Conservation (phyloP, 2,329 filamentous ascomycete species). For the Huntiella omanensis region DNA sequence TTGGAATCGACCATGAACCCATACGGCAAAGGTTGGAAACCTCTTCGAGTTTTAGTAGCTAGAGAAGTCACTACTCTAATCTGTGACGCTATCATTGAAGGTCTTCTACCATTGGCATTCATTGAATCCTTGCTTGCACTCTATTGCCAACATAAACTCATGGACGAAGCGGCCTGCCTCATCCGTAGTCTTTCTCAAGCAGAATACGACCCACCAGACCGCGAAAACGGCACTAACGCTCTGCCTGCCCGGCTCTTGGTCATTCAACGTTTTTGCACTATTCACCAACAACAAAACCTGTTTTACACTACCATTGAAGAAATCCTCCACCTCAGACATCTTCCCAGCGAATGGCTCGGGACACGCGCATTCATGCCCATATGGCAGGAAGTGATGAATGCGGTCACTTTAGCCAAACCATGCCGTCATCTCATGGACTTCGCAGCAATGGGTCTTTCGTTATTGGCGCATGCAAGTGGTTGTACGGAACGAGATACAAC, state of each 20-base stretch:
- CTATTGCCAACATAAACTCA: slow-evolving; percentile 15
- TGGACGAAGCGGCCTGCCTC: slow-evolving; percentile 15
- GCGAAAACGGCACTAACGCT: slow-evolving; percentile 1
- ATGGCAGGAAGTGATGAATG: slow-evolving; percentile 9
- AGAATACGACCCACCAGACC: slow-evolving; percentile 4
- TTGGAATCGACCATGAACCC: slow-evolving; percentile 18
- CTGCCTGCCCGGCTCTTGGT: background rate
- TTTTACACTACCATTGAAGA: slow-evolving; percentile 9
- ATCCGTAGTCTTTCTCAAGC: slow-evolving; percentile 1
- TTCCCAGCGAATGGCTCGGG: slow-evolving; percentile 11
- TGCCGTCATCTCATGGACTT: slow-evolving; percentile 11
- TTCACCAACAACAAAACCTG: slow-evolving; percentile 5
- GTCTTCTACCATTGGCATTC: slow-evolving; percentile 14
- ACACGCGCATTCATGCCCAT: slow-evolving; percentile 9
- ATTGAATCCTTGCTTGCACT: slow-evolving; percentile 16
- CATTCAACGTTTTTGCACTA: slow-evolving; percentile 9
- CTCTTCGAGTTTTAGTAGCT: slow-evolving; percentile 18
- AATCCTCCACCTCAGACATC: slow-evolving; percentile 5
- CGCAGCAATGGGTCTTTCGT: slow-evolving; percentile 5
- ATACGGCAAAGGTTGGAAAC: slow-evolving; percentile 17
- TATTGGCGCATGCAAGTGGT: slow-evolving; percentile 1
- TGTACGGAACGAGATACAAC: background rate
- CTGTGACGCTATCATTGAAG: slow-evolving; percentile 16
- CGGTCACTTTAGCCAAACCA: background rate
- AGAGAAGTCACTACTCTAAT: slow-evolving; percentile 18